These are phyloP conservation scores for Carex arenaria DNA, from an alignment of 202 grass and related monocot species.

Conservation along the genomic window DNA sequence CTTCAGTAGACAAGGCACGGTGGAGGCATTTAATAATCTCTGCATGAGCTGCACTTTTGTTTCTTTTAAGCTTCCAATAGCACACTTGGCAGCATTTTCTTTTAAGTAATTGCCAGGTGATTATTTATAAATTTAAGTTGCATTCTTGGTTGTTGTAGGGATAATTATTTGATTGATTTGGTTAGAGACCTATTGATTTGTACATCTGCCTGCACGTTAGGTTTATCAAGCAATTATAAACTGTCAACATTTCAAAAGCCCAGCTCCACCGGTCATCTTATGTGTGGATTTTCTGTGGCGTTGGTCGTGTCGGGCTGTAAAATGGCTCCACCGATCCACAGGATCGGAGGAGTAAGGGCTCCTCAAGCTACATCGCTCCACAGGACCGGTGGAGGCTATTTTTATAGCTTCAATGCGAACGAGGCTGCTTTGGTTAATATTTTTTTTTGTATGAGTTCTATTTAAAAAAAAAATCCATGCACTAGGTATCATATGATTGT, in stretches of 20 bases:
- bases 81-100: background rate
- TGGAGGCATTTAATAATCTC: background rate
- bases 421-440: no score
- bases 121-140: background rate
- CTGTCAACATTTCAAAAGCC: background rate
- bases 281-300: no score
- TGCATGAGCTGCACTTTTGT: background rate
- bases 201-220: background rate
- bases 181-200: background rate
- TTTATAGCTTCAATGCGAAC: no score
- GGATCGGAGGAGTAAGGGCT: no score
- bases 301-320: no score
- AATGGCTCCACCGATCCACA: no score
- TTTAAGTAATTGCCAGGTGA: background rate
- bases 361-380: no score
- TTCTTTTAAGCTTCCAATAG: conserved; percentile 10
- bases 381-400: no score
- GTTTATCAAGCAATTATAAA: background rate
- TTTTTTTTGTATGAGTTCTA: no score
- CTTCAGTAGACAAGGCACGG: background rate
- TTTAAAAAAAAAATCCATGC: no score
- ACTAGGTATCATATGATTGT: no score
- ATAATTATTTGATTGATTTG: background rate
- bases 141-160: background rate
- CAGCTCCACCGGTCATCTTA: no score